Evolutionary conservation across 2,329 filamentous ascomycete genomes (phyloP).

Genomic region (Trichoderma polysporum): DNA sequence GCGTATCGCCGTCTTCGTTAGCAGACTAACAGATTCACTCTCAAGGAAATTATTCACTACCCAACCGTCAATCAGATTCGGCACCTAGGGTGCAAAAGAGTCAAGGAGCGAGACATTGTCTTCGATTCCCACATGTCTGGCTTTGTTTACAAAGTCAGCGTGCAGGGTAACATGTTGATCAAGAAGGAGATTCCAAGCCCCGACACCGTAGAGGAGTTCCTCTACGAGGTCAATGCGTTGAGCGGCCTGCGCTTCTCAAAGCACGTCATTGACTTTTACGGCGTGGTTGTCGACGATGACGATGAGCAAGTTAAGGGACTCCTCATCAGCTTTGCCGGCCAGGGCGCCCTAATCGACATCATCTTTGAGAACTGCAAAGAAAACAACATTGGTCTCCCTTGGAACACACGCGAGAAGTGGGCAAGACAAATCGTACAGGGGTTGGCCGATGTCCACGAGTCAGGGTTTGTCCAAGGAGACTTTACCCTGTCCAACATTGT

Average conservation of each 20-base stretch:
- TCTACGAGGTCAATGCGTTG: constrained; percentile 97
- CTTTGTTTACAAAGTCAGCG: constrained; percentile 90
- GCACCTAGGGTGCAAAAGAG: constrained; percentile 66
- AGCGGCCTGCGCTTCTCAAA: constrained; percentile 69
- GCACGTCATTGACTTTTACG: constrained; percentile 83
- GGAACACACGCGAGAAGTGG: constrained; percentile 79
- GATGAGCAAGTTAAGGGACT: constrained; percentile 82
- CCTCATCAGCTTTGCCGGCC: constrained; percentile 81
- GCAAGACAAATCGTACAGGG: constrained; percentile 87
- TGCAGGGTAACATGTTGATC: constrained; percentile 70
- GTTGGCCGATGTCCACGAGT: constrained; percentile 88
- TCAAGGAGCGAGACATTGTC: constrained; percentile 70
- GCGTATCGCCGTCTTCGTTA: background rate
- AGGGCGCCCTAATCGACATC: constrained; percentile 85
- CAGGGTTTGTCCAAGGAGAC: constrained; percentile 94
- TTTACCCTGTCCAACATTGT: constrained; percentile 98
- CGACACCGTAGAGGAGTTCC: constrained; percentile 91
- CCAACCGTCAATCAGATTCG: constrained; percentile 71
- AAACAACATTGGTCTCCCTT: constrained; percentile 57
- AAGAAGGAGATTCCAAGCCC: constrained; percentile 98
- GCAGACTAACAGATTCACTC: background rate
- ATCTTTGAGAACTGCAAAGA: constrained; percentile 74
- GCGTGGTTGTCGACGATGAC: constrained; percentile 85
- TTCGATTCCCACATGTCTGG: constrained; percentile 95
- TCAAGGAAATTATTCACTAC: constrained; percentile 83